phyloP scores from a whole-genome alignment of 345 rosid species.

The Ailanthus altissimus region DNA sequence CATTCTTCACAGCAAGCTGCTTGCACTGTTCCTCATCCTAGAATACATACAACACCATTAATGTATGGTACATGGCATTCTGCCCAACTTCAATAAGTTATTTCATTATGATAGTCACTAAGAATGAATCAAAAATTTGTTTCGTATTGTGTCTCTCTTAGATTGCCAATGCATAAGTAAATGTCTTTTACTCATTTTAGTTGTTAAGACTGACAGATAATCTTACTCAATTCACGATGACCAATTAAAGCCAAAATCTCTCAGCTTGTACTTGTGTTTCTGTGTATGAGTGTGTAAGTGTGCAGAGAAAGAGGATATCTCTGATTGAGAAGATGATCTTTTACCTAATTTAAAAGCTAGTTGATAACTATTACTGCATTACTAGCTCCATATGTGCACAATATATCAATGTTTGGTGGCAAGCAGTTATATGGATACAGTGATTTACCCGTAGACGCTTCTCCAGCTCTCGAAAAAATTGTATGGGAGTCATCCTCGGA shows the following conservation, averaged over 20 bases:
- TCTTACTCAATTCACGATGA: neutral
- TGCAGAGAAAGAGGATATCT: neutral
- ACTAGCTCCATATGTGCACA: neutral
- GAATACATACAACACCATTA: constrained; percentile 24
- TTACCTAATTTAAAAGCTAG: neutral
- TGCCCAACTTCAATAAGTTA: constrained; percentile 16
- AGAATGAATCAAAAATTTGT: constrained; percentile 3
- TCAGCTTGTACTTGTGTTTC: neutral
- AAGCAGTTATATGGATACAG: neutral
- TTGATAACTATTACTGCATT: neutral
- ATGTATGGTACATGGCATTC: constrained; percentile 31
- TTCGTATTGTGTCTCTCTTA: neutral
- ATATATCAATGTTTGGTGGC: neutral
- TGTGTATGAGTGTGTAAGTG: neutral
- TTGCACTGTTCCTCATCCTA: constrained; percentile 26
- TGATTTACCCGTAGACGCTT: too few species aligned
- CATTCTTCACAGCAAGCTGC: constrained; percentile 31
- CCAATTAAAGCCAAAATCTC: neutral
- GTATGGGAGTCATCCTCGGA: too few species aligned
- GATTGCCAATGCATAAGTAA: neutral
- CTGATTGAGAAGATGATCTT: neutral
- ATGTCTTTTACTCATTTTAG: neutral
- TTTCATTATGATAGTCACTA: constrained; percentile 14
- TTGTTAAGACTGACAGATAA: neutral
- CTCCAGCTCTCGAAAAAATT: too few species aligned